Evolutionary conservation across 2,329 filamentous ascomycete species (phyloP), one percentile per base, ranked within the genome.

Genomic region (Rutstroemia sp.): DNA sequence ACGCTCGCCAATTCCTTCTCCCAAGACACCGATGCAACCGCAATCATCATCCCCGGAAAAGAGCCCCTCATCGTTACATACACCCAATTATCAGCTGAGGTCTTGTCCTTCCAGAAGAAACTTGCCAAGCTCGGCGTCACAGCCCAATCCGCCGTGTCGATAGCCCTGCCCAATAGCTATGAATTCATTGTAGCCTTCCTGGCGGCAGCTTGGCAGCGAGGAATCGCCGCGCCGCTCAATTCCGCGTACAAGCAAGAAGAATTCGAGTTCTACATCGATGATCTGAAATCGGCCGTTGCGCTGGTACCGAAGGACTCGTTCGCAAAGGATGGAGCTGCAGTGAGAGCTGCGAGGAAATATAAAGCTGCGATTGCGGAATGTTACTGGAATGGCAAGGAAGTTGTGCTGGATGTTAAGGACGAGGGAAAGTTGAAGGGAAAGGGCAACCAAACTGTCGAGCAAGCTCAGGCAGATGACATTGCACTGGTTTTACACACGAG

Each of bases 181-280:
- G 88, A 92, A 71, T 94, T 95, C 73, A 88, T 95, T 68, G 84
- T 94, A 56, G 84, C 89, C 2, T 95, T 95, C 73, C 80, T 95
- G 46, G 89, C 89, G n/a, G 80, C 84, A 17, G 83, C 88, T n/a
- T 90, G 86, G 83, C 89, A 94, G 75, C 81, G 90, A 65, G 88
- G 78, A 30, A 86, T 94, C 64, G 89, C 89, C 7, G 90, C 90
- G 3, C 90, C 89, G n/a, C 76, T 95, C 62, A 95, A 95, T 71
- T 84, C 89, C 42, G 86, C 85, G 46, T 95, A 95, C 76, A 95
- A 92, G 75, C 88, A 94, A 72, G 85, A 85, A 57, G 89, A 95
- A 71, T 94, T 92, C 70, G 89, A 94, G 70, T 95, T 95, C 73
- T 95, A 94, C 72, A 92, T 95, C 67, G 86, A 91, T 62, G 89